These are phyloP conservation scores for Myxozyma vanderwaltii DNA, from an alignment of 805 yeast species.

Conservation along the genomic window DNA sequence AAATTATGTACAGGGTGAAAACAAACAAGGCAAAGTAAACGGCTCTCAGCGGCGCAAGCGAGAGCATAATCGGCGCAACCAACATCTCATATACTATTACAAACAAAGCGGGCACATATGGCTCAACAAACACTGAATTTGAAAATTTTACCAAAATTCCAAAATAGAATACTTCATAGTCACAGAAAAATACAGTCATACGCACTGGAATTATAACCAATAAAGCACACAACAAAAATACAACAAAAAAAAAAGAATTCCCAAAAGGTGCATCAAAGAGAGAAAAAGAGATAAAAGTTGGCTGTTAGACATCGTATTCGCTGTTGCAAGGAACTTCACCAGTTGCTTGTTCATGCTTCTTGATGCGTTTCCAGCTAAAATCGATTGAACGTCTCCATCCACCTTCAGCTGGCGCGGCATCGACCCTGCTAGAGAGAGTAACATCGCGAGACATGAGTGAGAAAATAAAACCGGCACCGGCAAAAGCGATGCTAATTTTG, in stretches of 20 bases:
- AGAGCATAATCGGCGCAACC: too few species aligned
- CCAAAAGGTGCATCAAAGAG: background rate
- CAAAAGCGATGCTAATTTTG: constrained; percentile 7
- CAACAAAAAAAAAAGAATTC: background rate
- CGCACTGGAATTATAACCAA: too few species aligned
- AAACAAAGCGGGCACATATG: too few species aligned
- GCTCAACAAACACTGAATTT: too few species aligned
- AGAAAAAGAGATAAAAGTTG: background rate
- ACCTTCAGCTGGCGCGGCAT: constrained; percentile 1
- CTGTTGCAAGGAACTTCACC: background rate
- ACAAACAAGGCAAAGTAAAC: too few species aligned
- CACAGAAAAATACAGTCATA: too few species aligned
- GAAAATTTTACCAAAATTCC: too few species aligned
- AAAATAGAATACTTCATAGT: too few species aligned
- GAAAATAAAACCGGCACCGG: background rate
- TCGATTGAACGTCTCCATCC: constrained; percentile 2
- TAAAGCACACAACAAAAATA: background rate
- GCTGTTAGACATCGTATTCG: background rate
- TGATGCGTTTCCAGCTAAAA: constrained; percentile 7
- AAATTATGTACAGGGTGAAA: too few species aligned
- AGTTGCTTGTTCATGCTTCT: background rate
- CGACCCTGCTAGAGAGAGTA: background rate
- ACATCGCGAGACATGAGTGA: background rate
- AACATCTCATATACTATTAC: too few species aligned
- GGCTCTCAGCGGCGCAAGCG: too few species aligned